Base-by-base conservation (phyloP, 140 eudicot species). In the Ambrosia hybrid region DNA sequence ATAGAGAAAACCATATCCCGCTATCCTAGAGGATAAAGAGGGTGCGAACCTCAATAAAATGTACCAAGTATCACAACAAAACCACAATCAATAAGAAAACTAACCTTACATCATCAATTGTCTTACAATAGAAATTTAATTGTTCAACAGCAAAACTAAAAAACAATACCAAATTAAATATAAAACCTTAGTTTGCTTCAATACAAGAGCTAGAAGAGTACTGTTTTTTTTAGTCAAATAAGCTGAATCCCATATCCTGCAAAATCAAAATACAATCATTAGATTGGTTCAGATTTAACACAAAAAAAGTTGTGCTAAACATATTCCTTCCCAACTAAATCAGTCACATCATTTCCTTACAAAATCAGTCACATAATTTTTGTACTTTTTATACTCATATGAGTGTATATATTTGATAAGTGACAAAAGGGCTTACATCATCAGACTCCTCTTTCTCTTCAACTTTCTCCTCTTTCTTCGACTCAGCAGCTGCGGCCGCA, bases 201-300 rank as follows among this genome's bases (percentile, higher is more conserved):
- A 10, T 8, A 34, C 7, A 67, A 57, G 30, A 58, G 48, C 60
- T 11, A 41, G 3, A 2, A 70, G 52, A 9, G 26, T 21, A 21
- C 3, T 16, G 21, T 14, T 51, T 51, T 65, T 30, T 73, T 51
- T 86, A 89, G 79, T 89, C 96, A 33, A 89, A 89, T 65, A 89
- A 90, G 74, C 96, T 82, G 90, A 89, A 89, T 46, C 96, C 96
- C 92, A 89, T 83, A 51, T 89, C 96, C 95, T 88, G 95, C 83
- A 80, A 71, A 71, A 16, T 16, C 36, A 46, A 56, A 43, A 49
- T 3, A 49, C 30, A 38, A 3, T 36, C 34, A 38, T 13, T 30
- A 58, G 0, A n/a, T 30, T 2, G 3, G 15, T 56, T 21, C 41
- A 0, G 6, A 30, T 4, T 4, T 17, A n/a, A 6, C 37, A 26